A percentile compares a stretch with the other conserved stretches of the same genome.
Conservation (phyloP, 306 rosid species). For the Rubus parviflorus region DNA sequence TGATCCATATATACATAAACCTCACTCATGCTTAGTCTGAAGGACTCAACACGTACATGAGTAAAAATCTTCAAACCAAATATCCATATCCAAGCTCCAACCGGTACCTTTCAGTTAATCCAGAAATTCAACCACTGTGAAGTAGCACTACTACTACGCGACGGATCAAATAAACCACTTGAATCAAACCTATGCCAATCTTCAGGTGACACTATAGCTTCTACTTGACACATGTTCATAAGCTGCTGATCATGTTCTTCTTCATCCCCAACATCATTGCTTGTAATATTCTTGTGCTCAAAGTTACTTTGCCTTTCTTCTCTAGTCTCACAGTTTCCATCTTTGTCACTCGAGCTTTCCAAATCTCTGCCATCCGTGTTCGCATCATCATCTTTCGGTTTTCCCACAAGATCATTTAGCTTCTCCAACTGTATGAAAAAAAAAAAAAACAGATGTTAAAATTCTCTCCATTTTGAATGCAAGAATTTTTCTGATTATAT, state of each 20-base stretch:
- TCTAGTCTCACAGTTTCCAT: conserved; percentile 24
- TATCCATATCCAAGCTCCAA: not conserved
- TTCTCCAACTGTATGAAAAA: conserved; percentile 52
- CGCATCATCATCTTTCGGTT: conserved; percentile 32
- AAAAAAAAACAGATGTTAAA: conserved; percentile 9
- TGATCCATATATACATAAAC: not conserved
- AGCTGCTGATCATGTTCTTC: conserved; percentile 38
- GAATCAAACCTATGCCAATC: conserved; percentile 59
- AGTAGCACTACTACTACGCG: conserved; percentile 34
- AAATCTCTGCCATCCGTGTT: conserved; percentile 24
- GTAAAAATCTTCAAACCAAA: not conserved
- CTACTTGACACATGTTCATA: conserved; percentile 38
- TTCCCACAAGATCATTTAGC: conserved; percentile 45
- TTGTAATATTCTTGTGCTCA: conserved; percentile 31
- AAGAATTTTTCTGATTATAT: not conserved
- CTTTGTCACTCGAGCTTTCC: conserved; percentile 38
- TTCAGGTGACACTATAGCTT: conserved; percentile 48
- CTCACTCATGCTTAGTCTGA: not conserved
- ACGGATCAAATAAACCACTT: conserved; percentile 46
- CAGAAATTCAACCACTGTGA: conserved; percentile 71
- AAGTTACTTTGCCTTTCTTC: conserved; percentile 26
- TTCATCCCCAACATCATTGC: conserved; percentile 19
- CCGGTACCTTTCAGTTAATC: conserved; percentile 33
- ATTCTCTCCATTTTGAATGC: not conserved
- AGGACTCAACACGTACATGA: not conserved